Evolutionary conservation across 768 basidiomycete genomes (phyloP), one percentile per base, ranked within the genome.

Genomic region (Leccinum subtestaceum): DNA sequence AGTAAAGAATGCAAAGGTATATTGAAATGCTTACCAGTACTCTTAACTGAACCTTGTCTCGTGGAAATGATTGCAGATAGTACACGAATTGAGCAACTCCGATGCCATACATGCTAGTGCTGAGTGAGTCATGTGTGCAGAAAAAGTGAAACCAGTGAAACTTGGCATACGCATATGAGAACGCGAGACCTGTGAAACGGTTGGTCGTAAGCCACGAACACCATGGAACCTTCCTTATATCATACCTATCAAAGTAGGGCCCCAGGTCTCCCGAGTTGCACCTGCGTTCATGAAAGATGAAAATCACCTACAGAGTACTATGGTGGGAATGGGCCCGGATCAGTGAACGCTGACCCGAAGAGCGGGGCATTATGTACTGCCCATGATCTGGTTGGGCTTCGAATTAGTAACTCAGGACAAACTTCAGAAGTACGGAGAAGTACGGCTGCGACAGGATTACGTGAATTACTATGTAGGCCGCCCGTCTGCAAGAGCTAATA

Each of bases 211-310:
- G 25, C 4, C 38, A 17, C 25, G 31, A 32, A n/a, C 31, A 15
- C 3, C 12, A 4, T 32, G 15, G 19, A 11, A 4, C 21, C 17
- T 21, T 4, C 11, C 23, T 43, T 4, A 48, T 25, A 10, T 31
- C 67, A 27, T 50, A 63, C 67, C 67, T 47, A 67, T 59, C n/a
- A 60, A 23, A 19, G 61, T 63, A 31, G 65, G 63, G 12, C 56
- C 61, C 61, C 61, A 67, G 11, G 23, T 23, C n/a, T 36, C 19
- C 9, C 46, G 27, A 53, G 32, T n/a, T 4, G 57, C 4, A 23
- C 12, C 1, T 23, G 47, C 5, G n/a, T 13, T 43, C 65, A 69
- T 69, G 31, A n/a, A 6, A 48, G 49, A 31, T 15, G 21, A 4
- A 43, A 59, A 43, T n/a, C 40, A 19, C n/a, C 40, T 11, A 8